Percentiles rank a stretch among this genome's conserved stretches.
Conservation (phyloP, 2,329 filamentous ascomycete genomes). For the Chrysoporthe puriensis region DNA sequence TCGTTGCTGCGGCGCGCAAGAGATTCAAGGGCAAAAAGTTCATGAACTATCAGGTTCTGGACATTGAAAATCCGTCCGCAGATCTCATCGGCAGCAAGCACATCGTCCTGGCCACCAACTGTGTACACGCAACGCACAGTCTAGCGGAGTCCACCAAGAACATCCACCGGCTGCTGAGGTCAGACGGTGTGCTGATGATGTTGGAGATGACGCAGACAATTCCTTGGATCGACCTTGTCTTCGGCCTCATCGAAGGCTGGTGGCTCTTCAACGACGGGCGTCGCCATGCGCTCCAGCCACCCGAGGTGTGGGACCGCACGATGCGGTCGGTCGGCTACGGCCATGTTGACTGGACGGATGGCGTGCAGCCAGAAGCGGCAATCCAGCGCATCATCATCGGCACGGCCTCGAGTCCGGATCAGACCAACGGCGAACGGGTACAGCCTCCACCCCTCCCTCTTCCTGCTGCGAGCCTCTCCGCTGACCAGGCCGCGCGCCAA, state of each 20-base stretch:
- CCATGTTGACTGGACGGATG: constrained; percentile 40
- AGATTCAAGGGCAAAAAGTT: constrained; percentile 32
- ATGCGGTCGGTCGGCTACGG: constrained; percentile 36
- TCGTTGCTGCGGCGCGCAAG: constrained; percentile 37
- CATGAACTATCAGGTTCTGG: constrained; percentile 36
- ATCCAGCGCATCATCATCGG: constrained; percentile 15
- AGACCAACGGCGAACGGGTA: not conserved
- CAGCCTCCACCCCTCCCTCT: not conserved
- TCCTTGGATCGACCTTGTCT: constrained; percentile 40
- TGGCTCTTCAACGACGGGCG: constrained; percentile 42
- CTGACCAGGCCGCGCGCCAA: constrained; percentile 35
- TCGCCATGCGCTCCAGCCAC: constrained; percentile 31
- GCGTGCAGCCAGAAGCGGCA: constrained; percentile 1
- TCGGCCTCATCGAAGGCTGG: constrained; percentile 45
- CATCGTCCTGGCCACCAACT: constrained; percentile 39
- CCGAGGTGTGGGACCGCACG: constrained; percentile 33
- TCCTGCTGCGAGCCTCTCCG: constrained; percentile 36
- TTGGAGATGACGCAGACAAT: constrained; percentile 40
- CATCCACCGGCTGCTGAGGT: constrained; percentile 35
- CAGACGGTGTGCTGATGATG: constrained; percentile 40
- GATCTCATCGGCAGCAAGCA: constrained; percentile 35
- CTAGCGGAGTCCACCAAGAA: constrained; percentile 32
- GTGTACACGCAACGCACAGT: constrained; percentile 40
- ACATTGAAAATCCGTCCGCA: constrained; percentile 37
- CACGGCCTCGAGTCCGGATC: not conserved